Base-by-base conservation (phyloP, 805 yeast species). In the Candida ortonii region DNA sequence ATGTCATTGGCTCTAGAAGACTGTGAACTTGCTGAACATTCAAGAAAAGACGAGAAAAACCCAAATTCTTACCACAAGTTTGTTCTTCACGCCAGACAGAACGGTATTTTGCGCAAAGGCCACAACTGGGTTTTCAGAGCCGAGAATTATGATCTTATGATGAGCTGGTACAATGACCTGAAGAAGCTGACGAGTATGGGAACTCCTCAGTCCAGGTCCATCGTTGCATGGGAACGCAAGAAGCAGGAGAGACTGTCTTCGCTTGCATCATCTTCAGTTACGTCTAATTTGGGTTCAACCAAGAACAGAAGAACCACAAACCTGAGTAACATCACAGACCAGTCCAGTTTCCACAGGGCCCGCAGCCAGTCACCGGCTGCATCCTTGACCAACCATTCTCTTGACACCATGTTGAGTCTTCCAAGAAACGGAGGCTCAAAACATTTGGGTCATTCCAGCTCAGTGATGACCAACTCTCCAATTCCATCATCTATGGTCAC, bases 61-160 rank as follows among this genome's bases (percentile, higher is more conserved):
- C 65, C 71, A 12, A 76, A 73, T 31, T 68, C 74, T 3, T 65
- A 64, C 38, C 79, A 78, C 57, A 88, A 88, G 62, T 93, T 90
- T 61, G 84, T 88, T 8, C 65, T 90, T 41, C 77, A 75, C 45
- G 77, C 88, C 12, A 85, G 83, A 51, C 79, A 80, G 44, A 76
- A 78, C 41, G 93, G 93, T 10, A 64, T 83, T 40, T 70, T 86
- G 43, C 81, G 79, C 43, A 71, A 86, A 52, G 85, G 87, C 26
- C 97, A 89, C 62, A 88, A 87, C 51, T 87, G 93, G 86, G 93
- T 89, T n/a, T 89, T 90, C 66, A 73, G 95, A 46, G 81, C 94
- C n/a, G 93, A 84, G 52, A 74, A 83, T 30, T 84, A 83, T 50
- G 83, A 80, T 25, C 60, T 72, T 20, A 85, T 88, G 90, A 76